These are phyloP conservation scores for Funneliformis caledonium DNA, from an alignment of 371 early-diverging fungal species.

Conservation along the genomic window DNA sequence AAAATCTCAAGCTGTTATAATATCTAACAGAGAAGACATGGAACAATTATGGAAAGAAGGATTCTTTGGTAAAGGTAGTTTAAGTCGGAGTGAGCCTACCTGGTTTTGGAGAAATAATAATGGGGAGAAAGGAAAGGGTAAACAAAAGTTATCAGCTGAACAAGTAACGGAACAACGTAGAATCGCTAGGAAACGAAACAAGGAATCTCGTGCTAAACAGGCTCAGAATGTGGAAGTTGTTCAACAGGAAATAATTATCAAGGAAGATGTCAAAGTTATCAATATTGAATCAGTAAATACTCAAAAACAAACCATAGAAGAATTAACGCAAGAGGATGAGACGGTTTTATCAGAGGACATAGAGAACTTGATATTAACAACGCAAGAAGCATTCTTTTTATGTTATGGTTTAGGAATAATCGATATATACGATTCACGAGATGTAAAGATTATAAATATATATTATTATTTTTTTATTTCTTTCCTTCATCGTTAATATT, in stretches of 20 bases:
- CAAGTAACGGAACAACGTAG: constrained; percentile 23
- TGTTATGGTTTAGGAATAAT: constrained; percentile 60
- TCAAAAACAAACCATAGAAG: neutral
- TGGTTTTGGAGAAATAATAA: constrained; percentile 47
- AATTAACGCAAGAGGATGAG: neutral
- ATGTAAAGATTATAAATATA: constrained; percentile 42
- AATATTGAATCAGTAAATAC: neutral
- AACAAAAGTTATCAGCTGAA: constrained; percentile 4
- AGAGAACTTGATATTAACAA: constrained; percentile 63
- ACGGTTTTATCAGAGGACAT: constrained; percentile 41
- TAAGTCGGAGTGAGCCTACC: constrained; percentile 82
- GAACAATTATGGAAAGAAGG: constrained; percentile 64
- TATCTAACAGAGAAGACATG: constrained; percentile 42
- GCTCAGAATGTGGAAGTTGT: neutral
- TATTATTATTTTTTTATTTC: neutral
- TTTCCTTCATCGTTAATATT: neutral
- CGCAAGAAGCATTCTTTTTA: constrained; percentile 73
- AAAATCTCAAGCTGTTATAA: neutral
- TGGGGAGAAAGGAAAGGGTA: neutral
- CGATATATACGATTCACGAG: constrained; percentile 46
- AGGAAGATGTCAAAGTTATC: neutral
- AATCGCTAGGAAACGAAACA: constrained; percentile 18
- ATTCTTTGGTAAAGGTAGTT: constrained; percentile 84
- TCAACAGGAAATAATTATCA: neutral
- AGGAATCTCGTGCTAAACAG: neutral